Conservation (phyloP, 2,329 filamentous ascomycete species). For the Apiospora sp. region DNA sequence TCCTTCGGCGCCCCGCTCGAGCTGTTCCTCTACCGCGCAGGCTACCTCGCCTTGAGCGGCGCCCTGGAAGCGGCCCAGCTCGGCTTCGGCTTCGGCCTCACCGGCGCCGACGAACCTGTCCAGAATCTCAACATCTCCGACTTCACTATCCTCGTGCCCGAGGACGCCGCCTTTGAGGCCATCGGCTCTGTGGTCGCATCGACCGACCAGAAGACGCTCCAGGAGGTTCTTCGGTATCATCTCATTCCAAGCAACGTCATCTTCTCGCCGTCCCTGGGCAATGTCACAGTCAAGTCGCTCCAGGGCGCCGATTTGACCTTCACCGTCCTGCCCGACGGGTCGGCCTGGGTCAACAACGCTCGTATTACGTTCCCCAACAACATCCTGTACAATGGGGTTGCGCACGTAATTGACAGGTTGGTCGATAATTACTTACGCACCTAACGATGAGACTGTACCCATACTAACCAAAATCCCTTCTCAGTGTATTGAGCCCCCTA, state of each 20-base stretch:
- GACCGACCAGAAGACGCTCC: conserved; percentile 36
- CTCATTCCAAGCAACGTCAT: conserved; percentile 41
- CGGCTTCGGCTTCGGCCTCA: conserved; percentile 37
- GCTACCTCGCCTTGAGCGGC: conserved; percentile 40
- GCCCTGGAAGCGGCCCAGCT: conserved; percentile 40
- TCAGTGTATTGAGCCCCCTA: conserved; percentile 38
- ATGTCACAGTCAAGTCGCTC: conserved; percentile 37
- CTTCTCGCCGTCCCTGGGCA: conserved; percentile 40
- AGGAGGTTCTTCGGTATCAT: conserved; percentile 42
- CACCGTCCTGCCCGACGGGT: conserved; percentile 41
- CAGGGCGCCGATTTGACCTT: conserved; percentile 38
- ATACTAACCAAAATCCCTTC: conserved; percentile 1
- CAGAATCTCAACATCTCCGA: conserved; percentile 40
- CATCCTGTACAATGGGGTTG: conserved; percentile 44
- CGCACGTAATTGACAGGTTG: conserved; percentile 43
- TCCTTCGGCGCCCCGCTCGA: conserved; percentile 42
- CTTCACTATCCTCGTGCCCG: conserved; percentile 42
- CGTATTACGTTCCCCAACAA: conserved; percentile 42
- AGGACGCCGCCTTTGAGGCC: conserved; percentile 38
- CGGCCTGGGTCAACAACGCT: conserved; percentile 43
- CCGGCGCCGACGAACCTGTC: conserved; percentile 28
- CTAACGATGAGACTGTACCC: rapidly evolving
- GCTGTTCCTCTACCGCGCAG: conserved; percentile 40
- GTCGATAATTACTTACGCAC: conserved; percentile 1
- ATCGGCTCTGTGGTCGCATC: conserved; percentile 40